Base-by-base conservation (phyloP, 2,329 filamentous ascomycete genomes). In the Ophiocordyceps unilateralis region DNA sequence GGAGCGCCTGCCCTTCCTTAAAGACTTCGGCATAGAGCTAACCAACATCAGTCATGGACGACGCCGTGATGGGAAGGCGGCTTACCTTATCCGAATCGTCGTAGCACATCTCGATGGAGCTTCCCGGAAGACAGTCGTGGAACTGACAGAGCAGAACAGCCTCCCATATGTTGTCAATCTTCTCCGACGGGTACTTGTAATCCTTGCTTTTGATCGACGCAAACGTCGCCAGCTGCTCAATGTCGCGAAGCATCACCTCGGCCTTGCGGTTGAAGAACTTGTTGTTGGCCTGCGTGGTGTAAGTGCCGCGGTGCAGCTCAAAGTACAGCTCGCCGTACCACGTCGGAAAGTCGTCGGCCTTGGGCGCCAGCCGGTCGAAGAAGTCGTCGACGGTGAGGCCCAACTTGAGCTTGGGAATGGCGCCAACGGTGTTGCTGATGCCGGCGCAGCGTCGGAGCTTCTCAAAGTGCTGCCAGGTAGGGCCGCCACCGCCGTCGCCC, bases 261-360 rank as follows among this genome's bases (percentile, higher is more conserved):
- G 85, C 73, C 56, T 80, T 82, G 43, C 91, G 76, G 58, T 96
- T 98, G 67, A 93, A 89, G 52, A 78, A 77, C 67, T 98, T 98
- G 68, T 94, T 98, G 65, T 95, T 94, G 46, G 88, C 83, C 60
- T 96, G 89, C 0, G 89, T 95, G 4, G 91, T 98, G 63, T 96
- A 96, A 12, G 89, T 96, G 43, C 91, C 91, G 46, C 91, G 83
- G 59, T 98, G 91, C 41, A 98, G 74, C 62, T 98, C 91, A 59
- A 98, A 94, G 65, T 98, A 98, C 9, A 98, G 72, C 64, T 98
- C 91, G 37, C 91, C 91, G 58, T 94, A 94, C 91, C 91, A 98
- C 1, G 91, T 96, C 21, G 87, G 83, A 43, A 95, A 81, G 17
- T 85, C 72, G 3, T 76, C 60, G 23, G 77, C 77, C 64, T 88